Conservation (phyloP, 768 basidiomycete species). For the Tulasnella sp. region DNA sequence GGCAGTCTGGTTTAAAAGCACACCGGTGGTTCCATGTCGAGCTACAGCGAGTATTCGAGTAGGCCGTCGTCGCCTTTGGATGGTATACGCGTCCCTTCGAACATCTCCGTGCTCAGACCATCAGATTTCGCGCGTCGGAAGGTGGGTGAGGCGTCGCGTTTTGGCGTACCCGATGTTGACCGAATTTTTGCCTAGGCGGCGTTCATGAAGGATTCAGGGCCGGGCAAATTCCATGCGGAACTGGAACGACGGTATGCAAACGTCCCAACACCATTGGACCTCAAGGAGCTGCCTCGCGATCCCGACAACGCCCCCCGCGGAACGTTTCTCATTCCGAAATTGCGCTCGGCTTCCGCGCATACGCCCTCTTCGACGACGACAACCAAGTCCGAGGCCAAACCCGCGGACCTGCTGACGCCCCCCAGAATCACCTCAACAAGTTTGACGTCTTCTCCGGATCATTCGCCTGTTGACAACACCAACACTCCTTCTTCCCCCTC, state of each 20-base stretch:
- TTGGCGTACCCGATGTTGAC: neutral
- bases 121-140: conserved; percentile 12
- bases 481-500: neutral
- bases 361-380: neutral
- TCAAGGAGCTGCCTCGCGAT: conserved; percentile 1
- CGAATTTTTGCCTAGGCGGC: conserved; percentile 4
- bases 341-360: conserved; percentile 10
- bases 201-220: conserved; percentile 6
- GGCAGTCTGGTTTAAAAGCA: neutral
- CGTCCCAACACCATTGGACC: conserved; percentile 6
- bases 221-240: conserved; percentile 9
- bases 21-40: conserved; percentile 11
- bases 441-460: conserved; percentile 1
- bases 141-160: no score
- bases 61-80: conserved; percentile 9
- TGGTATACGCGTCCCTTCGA: conserved; percentile 9
- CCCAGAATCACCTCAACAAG: neutral
- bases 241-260: conserved; percentile 13
- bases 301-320: neutral
- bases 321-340: conserved; percentile 6
- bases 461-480: neutral
- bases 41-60: conserved; percentile 11
- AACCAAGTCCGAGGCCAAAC: neutral
- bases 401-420: conserved; percentile 8
- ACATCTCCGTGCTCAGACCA: conserved; percentile 11